Conservation (phyloP, 176 grass and related monocot species). For the Phoenix dactylifera region DNA sequence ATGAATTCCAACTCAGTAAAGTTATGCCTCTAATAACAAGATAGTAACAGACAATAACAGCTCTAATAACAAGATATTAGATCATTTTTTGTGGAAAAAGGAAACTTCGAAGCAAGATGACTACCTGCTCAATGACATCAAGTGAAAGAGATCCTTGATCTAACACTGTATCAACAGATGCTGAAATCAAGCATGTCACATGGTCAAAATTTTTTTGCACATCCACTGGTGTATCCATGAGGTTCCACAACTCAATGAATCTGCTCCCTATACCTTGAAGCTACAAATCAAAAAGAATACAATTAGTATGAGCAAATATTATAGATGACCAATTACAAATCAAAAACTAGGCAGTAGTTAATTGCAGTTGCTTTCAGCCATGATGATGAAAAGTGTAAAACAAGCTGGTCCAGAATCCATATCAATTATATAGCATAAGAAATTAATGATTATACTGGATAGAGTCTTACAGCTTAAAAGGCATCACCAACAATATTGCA, state of each 20-base stretch:
- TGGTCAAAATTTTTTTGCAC: slow-evolving; percentile 59
- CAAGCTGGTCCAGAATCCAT: too few species aligned
- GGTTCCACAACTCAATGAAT: slow-evolving; percentile 80
- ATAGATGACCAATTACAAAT: too few species aligned
- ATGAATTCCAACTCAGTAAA: too few species aligned
- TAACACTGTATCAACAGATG: slow-evolving; percentile 35
- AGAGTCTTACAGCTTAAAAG: too few species aligned
- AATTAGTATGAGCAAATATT: neutral
- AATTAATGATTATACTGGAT: too few species aligned
- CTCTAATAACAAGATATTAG: neutral
- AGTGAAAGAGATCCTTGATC: slow-evolving; percentile 50
- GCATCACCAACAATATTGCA: too few species aligned
- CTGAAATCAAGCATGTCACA: slow-evolving; percentile 66
- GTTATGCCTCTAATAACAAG: too few species aligned
- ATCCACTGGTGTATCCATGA: slow-evolving; percentile 60
- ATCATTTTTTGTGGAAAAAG: slow-evolving; percentile 1
- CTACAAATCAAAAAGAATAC: slow-evolving; percentile 38
- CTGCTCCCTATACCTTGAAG: slow-evolving; percentile 62
- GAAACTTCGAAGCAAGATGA: neutral
- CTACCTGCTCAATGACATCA: slow-evolving; percentile 64
- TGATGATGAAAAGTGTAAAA: too few species aligned
- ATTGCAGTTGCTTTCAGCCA: too few species aligned
- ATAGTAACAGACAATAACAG: neutral
- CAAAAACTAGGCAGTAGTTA: too few species aligned
- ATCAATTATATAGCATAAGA: too few species aligned